Base-by-base conservation (phyloP, 805 yeast species). In the Yarrowia sp. region DNA sequence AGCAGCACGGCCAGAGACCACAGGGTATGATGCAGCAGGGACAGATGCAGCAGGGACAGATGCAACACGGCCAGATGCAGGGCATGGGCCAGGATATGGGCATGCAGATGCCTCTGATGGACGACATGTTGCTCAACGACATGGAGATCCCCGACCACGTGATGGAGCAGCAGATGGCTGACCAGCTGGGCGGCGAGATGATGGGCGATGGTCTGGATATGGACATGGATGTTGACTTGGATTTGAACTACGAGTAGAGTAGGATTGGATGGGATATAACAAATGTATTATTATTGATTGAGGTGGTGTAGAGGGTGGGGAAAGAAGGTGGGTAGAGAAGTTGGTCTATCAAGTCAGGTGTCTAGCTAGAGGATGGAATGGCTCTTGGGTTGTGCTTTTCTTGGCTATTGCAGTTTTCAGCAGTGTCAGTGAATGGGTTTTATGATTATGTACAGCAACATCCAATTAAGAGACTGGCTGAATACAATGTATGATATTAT, bases 91-190 rank as follows among this genome's bases (percentile, higher is more conserved):
- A 58, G 63, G 51, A 58, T 30, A 58, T 41, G 63, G 51, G 63
- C 22, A 43, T 43, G 49, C 63, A 58, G 51, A 43, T 58, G 28
- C 63, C 49, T 2, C 32, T 41, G 51, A 58, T 41, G 63, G 49
- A 58, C 32, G 63, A 41, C 51, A 41, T 41, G 49, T 38, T 58
- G 26, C 63, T 41, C 63, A 58, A 43, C 38, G 63, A 43, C 32
- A 58, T 41, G 6, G 67, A 48, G 9, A 54, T 66, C 11, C 46
- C 66, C 16, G 68, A 63, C n/a, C 62, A 65, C 26, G 64, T 66
- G 14, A 59, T 59, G 43, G 26, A 52, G 33, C 64, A 63, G 35
- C 67, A 67, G 17, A 74, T 43, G 63, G 51, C 63, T 9, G 63
- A 54, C 30, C 61, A 54, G 46, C 61, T 54, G 12, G 61, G 61